Percentiles rank a stretch among this genome's conserved stretches.
These are phyloP conservation scores for Pythium grandisporangium DNA, from an alignment of 352 stramenopile genomes.

Conservation along the genomic window DNA sequence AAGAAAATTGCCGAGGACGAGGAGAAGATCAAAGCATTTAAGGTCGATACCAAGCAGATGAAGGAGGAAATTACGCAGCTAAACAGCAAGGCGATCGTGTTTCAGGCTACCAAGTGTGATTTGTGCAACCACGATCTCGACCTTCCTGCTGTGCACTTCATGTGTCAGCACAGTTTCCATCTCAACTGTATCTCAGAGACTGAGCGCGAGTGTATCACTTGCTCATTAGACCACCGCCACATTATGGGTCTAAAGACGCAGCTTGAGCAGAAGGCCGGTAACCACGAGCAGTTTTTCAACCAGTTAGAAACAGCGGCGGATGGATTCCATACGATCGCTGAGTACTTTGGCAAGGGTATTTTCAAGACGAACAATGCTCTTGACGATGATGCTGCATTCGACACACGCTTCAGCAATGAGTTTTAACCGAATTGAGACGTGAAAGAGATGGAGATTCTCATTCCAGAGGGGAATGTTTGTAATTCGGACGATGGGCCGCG, in stretches of 20 bases:
- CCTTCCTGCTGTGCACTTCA: constrained; percentile 87
- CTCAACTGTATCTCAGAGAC: constrained; percentile 87
- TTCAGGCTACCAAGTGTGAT: constrained; percentile 87
- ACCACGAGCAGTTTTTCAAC: constrained; percentile 92
- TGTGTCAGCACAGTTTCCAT: constrained; percentile 88
- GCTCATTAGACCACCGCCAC: constrained; percentile 78
- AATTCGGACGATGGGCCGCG: too few relatives aligned
- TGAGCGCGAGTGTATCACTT: constrained; percentile 84
- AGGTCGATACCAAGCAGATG: constrained; percentile 85
- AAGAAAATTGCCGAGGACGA: constrained; percentile 79
- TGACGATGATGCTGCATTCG: constrained; percentile 49
- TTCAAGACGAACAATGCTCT: constrained; percentile 76
- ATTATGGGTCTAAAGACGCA: constrained; percentile 82
- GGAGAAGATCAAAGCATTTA: constrained; percentile 84
- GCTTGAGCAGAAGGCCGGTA: constrained; percentile 79
- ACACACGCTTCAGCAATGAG: constrained; percentile 77
- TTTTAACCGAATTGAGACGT: too few relatives aligned
- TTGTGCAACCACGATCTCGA: constrained; percentile 86
- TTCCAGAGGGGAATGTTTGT: too few relatives aligned
- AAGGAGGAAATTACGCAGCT: constrained; percentile 82
- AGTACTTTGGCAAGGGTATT: constrained; percentile 91
- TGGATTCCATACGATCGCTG: constrained; percentile 84
- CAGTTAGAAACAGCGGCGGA: constrained; percentile 84
- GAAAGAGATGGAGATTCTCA: too few relatives aligned
- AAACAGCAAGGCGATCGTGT: constrained; percentile 81